Evolutionary conservation across 805 yeast genomes (phyloP).

Genomic region (Lipomyces sp.): DNA sequence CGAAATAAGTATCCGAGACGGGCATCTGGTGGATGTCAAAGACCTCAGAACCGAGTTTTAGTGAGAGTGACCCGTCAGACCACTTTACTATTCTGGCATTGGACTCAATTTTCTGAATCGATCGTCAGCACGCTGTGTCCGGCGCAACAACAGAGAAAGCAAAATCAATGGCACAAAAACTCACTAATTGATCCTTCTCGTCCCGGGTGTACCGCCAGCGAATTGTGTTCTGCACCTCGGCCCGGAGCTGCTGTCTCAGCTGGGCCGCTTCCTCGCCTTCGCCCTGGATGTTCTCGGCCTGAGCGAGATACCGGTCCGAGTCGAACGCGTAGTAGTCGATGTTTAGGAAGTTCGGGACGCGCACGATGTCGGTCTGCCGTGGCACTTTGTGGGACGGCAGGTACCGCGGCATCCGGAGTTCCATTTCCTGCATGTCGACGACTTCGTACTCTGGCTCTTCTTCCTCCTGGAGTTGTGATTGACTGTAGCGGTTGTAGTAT

Average conservation of each 20-base stretch:
- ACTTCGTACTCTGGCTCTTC: constrained; percentile 30
- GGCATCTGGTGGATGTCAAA: constrained; percentile 72
- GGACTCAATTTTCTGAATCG: constrained; percentile 55
- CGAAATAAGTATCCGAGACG: constrained; percentile 66
- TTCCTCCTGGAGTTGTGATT: constrained; percentile 17
- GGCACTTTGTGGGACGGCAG: constrained; percentile 32
- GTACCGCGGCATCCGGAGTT: constrained; percentile 38
- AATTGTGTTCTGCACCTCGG: constrained; percentile 76
- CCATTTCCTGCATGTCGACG: constrained; percentile 34
- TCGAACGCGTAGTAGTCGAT: constrained; percentile 88
- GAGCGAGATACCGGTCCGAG: constrained; percentile 47
- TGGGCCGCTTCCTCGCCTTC: constrained; percentile 21
- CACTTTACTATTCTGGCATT: constrained; percentile 88
- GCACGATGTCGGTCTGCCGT: constrained; percentile 47
- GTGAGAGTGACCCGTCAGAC: constrained; percentile 87
- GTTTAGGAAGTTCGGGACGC: constrained; percentile 77
- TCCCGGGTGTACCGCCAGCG: constrained; percentile 91
- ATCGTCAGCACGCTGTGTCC: not conserved
- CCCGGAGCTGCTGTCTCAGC: constrained; percentile 37
- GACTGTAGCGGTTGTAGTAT: constrained; percentile 8
- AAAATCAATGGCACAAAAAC: no score
- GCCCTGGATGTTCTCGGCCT: constrained; percentile 20
- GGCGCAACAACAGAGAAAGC: no score
- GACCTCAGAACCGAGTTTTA: constrained; percentile 82
- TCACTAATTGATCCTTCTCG: no score